phyloP scores from a whole-genome alignment of 1,284 basidiomycete species.

The Malassezia nana region DNA sequence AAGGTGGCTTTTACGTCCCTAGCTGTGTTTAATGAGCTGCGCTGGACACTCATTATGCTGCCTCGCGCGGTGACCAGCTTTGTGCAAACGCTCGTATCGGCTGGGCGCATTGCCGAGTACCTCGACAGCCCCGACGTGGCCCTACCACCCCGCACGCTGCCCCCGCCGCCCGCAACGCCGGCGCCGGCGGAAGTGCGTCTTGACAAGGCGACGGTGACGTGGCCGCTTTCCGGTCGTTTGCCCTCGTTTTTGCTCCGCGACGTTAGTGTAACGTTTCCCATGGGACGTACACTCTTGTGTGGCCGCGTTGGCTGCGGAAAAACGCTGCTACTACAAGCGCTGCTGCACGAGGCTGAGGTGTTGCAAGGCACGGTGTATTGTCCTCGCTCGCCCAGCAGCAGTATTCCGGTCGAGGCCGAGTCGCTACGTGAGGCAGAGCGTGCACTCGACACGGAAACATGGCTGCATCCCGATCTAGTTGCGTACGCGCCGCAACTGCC shows the following conservation, averaged over 20 bases:
- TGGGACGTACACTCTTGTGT: conserved; percentile 28
- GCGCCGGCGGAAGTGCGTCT: conserved; percentile 13
- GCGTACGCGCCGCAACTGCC: conserved; percentile 33
- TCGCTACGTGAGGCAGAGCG: background rate
- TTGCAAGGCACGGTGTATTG: conserved; percentile 21
- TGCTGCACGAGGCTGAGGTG: conserved; percentile 36
- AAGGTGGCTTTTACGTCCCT: conserved; percentile 31
- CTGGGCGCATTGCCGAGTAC: conserved; percentile 70
- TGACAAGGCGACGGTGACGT: background rate
- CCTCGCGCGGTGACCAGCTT: conserved; percentile 28
- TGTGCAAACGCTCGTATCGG: conserved; percentile 60
- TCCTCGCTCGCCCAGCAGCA: conserved; percentile 12
- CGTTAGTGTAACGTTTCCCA: conserved; percentile 24
- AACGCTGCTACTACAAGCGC: conserved; percentile 31
- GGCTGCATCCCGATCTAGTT: conserved; percentile 19
- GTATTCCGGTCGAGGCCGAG: conserved; percentile 1
- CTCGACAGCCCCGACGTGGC: conserved; percentile 72
- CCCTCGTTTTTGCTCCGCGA: conserved; percentile 25
- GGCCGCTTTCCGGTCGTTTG: background rate
- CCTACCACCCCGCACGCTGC: conserved; percentile 49
- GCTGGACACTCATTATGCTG: conserved; percentile 25
- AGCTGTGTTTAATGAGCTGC: conserved; percentile 15
- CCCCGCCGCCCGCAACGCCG: background rate
- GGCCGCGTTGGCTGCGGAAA: conserved; percentile 41
- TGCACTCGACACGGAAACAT: conserved; percentile 10